These are phyloP conservation scores for Kalaharituber pfeilii DNA, from an alignment of 2,329 filamentous ascomycete species.

Conservation along the genomic window DNA sequence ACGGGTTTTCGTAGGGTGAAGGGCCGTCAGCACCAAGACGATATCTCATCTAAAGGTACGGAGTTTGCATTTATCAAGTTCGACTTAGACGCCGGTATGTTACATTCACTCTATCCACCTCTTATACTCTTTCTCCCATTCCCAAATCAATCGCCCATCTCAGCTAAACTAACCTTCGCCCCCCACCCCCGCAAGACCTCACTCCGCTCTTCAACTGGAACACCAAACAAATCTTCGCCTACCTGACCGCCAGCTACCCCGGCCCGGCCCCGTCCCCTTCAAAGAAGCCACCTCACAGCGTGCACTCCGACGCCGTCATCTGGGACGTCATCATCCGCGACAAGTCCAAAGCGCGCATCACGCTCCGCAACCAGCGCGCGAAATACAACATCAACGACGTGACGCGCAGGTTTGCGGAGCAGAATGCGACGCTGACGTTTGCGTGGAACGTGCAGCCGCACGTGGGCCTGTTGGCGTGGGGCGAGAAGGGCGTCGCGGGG, in stretches of 20 bases:
- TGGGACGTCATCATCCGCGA: constrained; percentile 84
- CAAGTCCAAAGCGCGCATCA: constrained; percentile 40
- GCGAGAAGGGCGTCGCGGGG: constrained; percentile 24
- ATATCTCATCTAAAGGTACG: constrained; percentile 57
- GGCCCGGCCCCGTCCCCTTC: constrained; percentile 13
- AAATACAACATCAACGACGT: constrained; percentile 98
- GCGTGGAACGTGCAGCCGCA: constrained; percentile 97
- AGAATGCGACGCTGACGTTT: constrained; percentile 51
- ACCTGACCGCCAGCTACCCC: constrained; percentile 61
- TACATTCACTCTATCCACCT: constrained; percentile 2
- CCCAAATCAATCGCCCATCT: background rate
- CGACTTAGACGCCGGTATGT: constrained; percentile 66
- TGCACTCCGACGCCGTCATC: constrained; percentile 60
- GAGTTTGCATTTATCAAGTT: constrained; percentile 93
- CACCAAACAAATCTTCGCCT: constrained; percentile 95
- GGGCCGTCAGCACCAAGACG: constrained; percentile 78
- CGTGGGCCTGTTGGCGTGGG: constrained; percentile 81
- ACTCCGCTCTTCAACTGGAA: constrained; percentile 95
- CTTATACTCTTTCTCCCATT: background rate
- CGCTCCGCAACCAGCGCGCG: constrained; percentile 68
- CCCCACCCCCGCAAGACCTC: constrained; percentile 41
- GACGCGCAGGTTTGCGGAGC: constrained; percentile 54
- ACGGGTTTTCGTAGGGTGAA: constrained; percentile 39
- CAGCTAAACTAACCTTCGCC: background rate
- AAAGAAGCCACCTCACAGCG: too few species aligned